A percentile compares a stretch with the other conserved stretches of the same genome.
Conservation (phyloP, 2,329 filamentous ascomycete species). For the Daldinia sp. region DNA sequence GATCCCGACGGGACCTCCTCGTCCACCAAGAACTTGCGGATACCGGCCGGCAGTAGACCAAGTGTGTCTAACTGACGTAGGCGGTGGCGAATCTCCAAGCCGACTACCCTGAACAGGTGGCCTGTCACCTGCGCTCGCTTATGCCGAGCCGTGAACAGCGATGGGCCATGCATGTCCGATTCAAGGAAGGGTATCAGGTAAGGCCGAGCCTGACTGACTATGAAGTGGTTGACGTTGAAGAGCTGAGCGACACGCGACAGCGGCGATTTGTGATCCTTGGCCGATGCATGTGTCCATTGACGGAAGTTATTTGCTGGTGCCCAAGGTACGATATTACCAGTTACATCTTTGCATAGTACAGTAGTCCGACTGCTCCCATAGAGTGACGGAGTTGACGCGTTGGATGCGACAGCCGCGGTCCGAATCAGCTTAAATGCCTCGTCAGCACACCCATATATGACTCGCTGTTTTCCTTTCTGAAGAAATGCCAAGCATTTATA, state of each 20-base stretch:
- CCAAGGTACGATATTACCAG: slow-evolving; percentile 81
- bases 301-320: slow-evolving; percentile 73
- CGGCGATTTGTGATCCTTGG: slow-evolving; percentile 73
- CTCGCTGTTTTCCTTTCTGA: not conserved
- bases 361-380: slow-evolving; percentile 73
- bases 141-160: slow-evolving; percentile 69
- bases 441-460: slow-evolving; percentile 34
- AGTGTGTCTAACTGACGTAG: slow-evolving; percentile 84
- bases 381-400: slow-evolving; percentile 73
- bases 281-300: slow-evolving; percentile 75
- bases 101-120: slow-evolving; percentile 75
- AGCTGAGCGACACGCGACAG: slow-evolving; percentile 81
- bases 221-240: slow-evolving; percentile 95
- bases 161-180: slow-evolving; percentile 82
- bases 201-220: slow-evolving; percentile 90
- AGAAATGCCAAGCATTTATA: not conserved
- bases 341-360: slow-evolving; percentile 82
- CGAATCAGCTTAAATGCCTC: slow-evolving; percentile 74
- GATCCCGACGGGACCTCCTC: slow-evolving; percentile 80
- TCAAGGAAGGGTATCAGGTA: slow-evolving; percentile 89
- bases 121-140: slow-evolving; percentile 68
- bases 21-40: slow-evolving; percentile 83
- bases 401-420: slow-evolving; percentile 82
- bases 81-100: slow-evolving; percentile 82
- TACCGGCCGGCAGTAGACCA: slow-evolving; percentile 74